phyloP scores from a whole-genome alignment of 345 rosid species.

The Lagerstroemia speciosa region DNA sequence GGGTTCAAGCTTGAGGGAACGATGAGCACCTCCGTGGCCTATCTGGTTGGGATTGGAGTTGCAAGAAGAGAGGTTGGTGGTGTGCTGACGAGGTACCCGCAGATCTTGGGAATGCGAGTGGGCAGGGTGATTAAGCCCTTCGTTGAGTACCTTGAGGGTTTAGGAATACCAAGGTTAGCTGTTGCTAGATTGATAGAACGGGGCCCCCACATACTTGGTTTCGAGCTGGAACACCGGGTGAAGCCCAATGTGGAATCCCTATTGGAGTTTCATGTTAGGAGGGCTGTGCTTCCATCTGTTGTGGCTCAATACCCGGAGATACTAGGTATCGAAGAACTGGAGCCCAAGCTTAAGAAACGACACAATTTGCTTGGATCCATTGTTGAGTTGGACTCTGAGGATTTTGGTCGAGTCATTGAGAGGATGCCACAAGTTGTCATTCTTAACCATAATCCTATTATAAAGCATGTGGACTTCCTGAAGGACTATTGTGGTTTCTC shows the following conservation, averaged over 20 bases:
- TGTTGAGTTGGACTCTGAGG: slow-evolving; percentile 41
- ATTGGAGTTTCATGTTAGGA: slow-evolving; percentile 49
- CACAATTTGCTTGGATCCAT: slow-evolving; percentile 43
- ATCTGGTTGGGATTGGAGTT: slow-evolving; percentile 78
- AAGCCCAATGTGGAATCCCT: slow-evolving; percentile 56
- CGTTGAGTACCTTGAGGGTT: slow-evolving; percentile 64
- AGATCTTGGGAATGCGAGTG: slow-evolving; percentile 84
- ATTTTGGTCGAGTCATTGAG: slow-evolving; percentile 57
- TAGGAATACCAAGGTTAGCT: slow-evolving; percentile 74
- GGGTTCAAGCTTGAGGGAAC: slow-evolving; percentile 97
- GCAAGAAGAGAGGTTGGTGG: slow-evolving; percentile 85
- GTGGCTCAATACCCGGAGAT: slow-evolving; percentile 90
- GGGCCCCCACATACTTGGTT: slow-evolving; percentile 71
- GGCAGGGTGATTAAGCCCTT: slow-evolving; percentile 82
- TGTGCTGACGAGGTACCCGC: slow-evolving; percentile 71
- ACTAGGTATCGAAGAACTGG: slow-evolving; percentile 50
- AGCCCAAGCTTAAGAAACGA: slow-evolving; percentile 53
- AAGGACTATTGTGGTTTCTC: slow-evolving; percentile 53
- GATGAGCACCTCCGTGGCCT: slow-evolving; percentile 93
- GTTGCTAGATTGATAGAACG: slow-evolving; percentile 85
- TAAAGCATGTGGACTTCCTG: slow-evolving; percentile 65
- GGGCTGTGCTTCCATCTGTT: slow-evolving; percentile 50
- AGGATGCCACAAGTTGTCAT: slow-evolving; percentile 91
- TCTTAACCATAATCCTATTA: slow-evolving; percentile 38
- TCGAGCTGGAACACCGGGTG: slow-evolving; percentile 52